Conservation (phyloP, 108 stramenopile genomes). For the Aureococcus anophagefferens region DNA sequence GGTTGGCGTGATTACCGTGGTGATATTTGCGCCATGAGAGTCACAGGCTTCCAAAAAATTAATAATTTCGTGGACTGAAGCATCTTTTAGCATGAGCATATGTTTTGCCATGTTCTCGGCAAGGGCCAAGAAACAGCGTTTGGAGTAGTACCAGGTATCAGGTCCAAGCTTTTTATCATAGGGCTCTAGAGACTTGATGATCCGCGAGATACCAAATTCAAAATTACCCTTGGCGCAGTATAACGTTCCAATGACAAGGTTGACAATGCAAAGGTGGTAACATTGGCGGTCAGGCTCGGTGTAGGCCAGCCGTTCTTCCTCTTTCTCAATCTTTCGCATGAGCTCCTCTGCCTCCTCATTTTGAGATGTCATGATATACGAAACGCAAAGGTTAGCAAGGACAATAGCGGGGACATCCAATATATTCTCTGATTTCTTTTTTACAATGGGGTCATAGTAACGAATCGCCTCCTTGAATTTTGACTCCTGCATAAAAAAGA, state of each 20-base stretch:
- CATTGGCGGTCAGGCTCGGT: slow-evolving; percentile 42
- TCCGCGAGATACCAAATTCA: slow-evolving; percentile 70
- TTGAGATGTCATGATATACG: slow-evolving; percentile 70
- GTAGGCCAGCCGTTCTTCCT: slow-evolving; percentile 50
- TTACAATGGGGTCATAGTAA: slow-evolving; percentile 67
- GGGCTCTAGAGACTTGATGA: slow-evolving; percentile 69
- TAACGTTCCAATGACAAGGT: slow-evolving; percentile 75
- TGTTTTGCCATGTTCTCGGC: slow-evolving; percentile 64
- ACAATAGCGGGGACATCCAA: slow-evolving; percentile 67
- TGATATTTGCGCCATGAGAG: slow-evolving; percentile 39
- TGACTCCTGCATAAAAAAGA: slow-evolving; percentile 66
- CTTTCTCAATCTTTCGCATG: slow-evolving; percentile 60
- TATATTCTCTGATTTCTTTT: slow-evolving; percentile 35
- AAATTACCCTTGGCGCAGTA: slow-evolving; percentile 79
- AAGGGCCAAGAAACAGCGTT: slow-evolving; percentile 66
- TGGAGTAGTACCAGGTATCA: slow-evolving; percentile 76
- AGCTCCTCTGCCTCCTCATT: slow-evolving; percentile 75
- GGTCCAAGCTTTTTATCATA: slow-evolving; percentile 68
- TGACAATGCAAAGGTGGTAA: slow-evolving; percentile 75
- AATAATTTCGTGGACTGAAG: slow-evolving; percentile 55
- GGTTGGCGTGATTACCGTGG: slow-evolving; percentile 35
- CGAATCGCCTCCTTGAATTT: slow-evolving; percentile 65
- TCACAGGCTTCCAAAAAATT: slow-evolving; percentile 54
- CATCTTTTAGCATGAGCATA: slow-evolving; percentile 56
- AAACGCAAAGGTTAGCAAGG: slow-evolving; percentile 76